A percentile compares a stretch with the other conserved stretches of the same genome.
Evolutionary conservation across 2,329 filamentous ascomycete species (phyloP).

Genomic region (Hypoxylon sp.): DNA sequence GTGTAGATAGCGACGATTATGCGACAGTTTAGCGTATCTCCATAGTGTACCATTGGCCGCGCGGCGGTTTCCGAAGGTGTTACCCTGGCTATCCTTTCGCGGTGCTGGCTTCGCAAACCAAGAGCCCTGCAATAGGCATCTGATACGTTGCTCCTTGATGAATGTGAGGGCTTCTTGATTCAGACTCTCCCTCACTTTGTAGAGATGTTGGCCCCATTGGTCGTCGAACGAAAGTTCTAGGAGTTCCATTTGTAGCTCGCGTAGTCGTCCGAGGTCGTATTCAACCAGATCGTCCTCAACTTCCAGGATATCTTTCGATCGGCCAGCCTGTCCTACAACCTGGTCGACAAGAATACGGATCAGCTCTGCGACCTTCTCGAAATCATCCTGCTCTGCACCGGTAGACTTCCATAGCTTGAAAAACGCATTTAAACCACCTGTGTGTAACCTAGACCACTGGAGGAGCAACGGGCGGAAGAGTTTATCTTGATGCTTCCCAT

Average conservation of each 20-base stretch:
- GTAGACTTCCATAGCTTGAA: slow-evolving; percentile 94
- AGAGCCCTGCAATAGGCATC: slow-evolving; percentile 87
- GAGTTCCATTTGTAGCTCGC: slow-evolving; percentile 93
- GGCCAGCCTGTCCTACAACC: slow-evolving; percentile 84
- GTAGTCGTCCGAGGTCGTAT: slow-evolving; percentile 82
- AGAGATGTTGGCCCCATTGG: slow-evolving; percentile 91
- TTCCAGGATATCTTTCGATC: slow-evolving; percentile 87
- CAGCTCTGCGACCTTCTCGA: slow-evolving; percentile 92
- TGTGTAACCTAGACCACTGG: slow-evolving; percentile 94
- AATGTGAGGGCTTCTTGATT: slow-evolving; percentile 94
- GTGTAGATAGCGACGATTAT: slow-evolving; percentile 91
- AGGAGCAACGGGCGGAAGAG: slow-evolving; percentile 89
- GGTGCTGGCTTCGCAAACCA: slow-evolving; percentile 79
- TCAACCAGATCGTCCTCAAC: slow-evolving; percentile 90
- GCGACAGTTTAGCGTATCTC: slow-evolving; percentile 89
- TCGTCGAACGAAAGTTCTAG: slow-evolving; percentile 93
- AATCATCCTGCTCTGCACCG: slow-evolving; percentile 86
- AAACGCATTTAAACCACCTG: slow-evolving; percentile 86
- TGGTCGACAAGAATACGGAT: slow-evolving; percentile 91
- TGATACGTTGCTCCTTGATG: slow-evolving; percentile 94
- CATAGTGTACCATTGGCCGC: slow-evolving; percentile 71
- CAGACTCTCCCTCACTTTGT: slow-evolving; percentile 91
- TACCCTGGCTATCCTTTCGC: slow-evolving; percentile 61
- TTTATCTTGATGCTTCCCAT: slow-evolving; percentile 86
- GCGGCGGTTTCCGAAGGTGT: slow-evolving; percentile 57